Evolutionary conservation across 2,329 filamentous ascomycete species (phyloP).

Genomic region (Plectosphaerella cucumerina): DNA sequence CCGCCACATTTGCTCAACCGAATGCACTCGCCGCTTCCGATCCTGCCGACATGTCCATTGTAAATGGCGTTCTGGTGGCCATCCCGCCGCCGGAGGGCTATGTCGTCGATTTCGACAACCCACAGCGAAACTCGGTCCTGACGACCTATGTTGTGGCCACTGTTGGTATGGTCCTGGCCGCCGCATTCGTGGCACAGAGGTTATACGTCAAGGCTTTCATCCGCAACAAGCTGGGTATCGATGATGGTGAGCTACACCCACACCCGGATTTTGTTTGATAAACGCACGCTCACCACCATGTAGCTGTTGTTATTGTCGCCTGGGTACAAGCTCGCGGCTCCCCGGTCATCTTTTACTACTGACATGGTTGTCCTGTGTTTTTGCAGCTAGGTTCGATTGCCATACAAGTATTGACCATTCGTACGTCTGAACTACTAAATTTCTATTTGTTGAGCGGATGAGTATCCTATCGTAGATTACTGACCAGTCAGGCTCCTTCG

Average conservation of each 20-base stretch:
- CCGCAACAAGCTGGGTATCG: constrained; percentile 17
- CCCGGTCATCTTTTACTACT: background rate
- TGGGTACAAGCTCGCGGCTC: background rate
- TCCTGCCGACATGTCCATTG: background rate
- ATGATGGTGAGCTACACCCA: constrained; percentile 18
- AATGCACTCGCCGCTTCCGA: no score
- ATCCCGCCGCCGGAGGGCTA: constrained; percentile 22
- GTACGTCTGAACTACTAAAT: background rate
- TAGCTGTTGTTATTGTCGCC: background rate
- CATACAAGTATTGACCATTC: constrained; percentile 8
- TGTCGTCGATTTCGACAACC: constrained; percentile 21
- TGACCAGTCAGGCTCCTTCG: background rate
- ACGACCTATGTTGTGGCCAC: constrained; percentile 16
- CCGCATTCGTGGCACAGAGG: constrained; percentile 19
- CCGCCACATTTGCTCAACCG: no score
- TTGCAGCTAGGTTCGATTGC: constrained; percentile 5
- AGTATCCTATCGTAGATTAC: background rate
- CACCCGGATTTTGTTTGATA: background rate
- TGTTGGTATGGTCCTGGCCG: constrained; percentile 15
- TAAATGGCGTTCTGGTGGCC: constrained; percentile 7
- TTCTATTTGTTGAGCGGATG: background rate
- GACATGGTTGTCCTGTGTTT: no score
- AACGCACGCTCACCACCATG: background rate
- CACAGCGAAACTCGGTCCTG: constrained; percentile 13
- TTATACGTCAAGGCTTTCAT: constrained; percentile 20